Percentiles rank a stretch among this genome's conserved stretches.
These are phyloP conservation scores for Fulvia fulva DNA, from an alignment of 2,329 filamentous ascomycete species.

Conservation along the genomic window DNA sequence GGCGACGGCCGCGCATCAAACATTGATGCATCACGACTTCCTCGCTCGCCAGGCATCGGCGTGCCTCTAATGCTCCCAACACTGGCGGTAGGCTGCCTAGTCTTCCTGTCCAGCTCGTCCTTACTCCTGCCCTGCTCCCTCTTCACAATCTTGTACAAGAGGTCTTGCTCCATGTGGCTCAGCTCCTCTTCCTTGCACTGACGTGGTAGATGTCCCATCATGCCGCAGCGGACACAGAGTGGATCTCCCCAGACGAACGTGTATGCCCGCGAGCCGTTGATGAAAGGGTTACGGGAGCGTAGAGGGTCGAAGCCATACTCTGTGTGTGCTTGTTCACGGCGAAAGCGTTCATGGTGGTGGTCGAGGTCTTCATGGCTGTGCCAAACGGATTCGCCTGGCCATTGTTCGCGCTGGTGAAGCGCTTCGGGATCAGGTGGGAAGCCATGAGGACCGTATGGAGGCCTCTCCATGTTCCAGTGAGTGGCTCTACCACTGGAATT, in stretches of 20 bases:
- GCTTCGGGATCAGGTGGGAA: too few relatives aligned
- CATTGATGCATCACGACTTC: neutral
- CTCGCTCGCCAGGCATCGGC: neutral
- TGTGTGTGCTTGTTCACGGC: neutral
- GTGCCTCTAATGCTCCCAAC: neutral
- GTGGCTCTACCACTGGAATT: neutral
- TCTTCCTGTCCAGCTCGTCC: constrained; percentile 7
- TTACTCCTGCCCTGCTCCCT: constrained; percentile 15
- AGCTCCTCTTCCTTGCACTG: constrained; percentile 9
- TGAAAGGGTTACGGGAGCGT: constrained; percentile 14
- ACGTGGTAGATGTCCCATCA: constrained; percentile 17
- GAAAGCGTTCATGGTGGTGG: neutral
- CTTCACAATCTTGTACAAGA: constrained; percentile 12
- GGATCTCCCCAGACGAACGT: constrained; percentile 21
- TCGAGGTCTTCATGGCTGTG: neutral
- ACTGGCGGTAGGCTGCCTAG: neutral
- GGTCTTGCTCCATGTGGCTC: constrained; percentile 11
- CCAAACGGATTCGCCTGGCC: neutral
- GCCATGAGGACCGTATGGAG: neutral
- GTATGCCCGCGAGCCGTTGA: constrained; percentile 17
- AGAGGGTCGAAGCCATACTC: constrained; percentile 11
- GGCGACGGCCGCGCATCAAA: neutral
- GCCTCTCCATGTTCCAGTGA: neutral
- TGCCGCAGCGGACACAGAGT: constrained; percentile 19
- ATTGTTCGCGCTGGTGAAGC: neutral